phyloP scores from a whole-genome alignment of 805 yeast species.

The Millerago galiae region DNA sequence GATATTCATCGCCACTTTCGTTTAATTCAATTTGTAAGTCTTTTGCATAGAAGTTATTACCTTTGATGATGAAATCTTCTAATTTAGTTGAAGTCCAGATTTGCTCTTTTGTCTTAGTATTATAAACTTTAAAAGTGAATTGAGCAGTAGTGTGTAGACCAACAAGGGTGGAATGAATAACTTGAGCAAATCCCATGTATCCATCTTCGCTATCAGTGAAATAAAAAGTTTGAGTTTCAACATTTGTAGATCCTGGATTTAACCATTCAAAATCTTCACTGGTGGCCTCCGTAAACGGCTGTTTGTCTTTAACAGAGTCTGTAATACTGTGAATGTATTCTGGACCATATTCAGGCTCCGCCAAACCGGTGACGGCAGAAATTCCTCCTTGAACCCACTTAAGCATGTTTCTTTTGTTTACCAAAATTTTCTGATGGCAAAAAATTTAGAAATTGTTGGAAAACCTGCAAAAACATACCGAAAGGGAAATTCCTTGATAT shows the following conservation, averaged over 20 bases:
- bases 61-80: constrained; percentile 68
- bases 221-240: constrained; percentile 93
- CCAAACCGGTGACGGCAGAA: constrained; percentile 95
- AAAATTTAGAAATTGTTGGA: too few species aligned
- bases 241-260: constrained; percentile 75
- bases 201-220: constrained; percentile 59
- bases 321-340: constrained; percentile 87
- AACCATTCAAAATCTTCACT: constrained; percentile 71
- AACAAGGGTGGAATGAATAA: constrained; percentile 87
- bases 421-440: too few species aligned
- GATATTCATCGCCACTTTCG: constrained; percentile 46
- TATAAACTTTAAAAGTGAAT: constrained; percentile 80
- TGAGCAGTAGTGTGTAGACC: constrained; percentile 89
- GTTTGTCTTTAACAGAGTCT: constrained; percentile 46
- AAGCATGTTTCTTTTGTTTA: constrained; percentile 33
- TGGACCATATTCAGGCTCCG: constrained; percentile 94
- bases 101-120: constrained; percentile 37
- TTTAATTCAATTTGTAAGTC: constrained; percentile 56
- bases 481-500: too few species aligned
- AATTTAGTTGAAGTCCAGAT: constrained; percentile 92
- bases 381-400: constrained; percentile 82
- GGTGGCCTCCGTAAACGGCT: constrained; percentile 53
- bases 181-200: constrained; percentile 82
- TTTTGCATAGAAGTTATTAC: constrained; percentile 76
- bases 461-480: background rate